Base-by-base conservation (phyloP, 306 rosid species). In the Begonia masoniana region DNA sequence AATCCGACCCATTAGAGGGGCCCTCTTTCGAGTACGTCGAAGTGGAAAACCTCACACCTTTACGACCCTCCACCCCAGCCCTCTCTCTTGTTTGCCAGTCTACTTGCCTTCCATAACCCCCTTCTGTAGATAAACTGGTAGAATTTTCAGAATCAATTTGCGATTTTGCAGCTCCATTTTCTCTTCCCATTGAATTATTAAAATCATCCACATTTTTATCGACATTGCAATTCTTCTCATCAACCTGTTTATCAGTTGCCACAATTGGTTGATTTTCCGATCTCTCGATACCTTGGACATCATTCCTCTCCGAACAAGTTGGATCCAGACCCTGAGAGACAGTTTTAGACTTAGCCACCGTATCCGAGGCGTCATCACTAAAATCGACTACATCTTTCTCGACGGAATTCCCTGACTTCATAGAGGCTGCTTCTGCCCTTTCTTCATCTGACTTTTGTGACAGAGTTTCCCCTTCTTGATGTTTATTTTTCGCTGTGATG, bases 391-490 rank as follows among this genome's bases (percentile, higher is more conserved):
- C 50, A 46, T 74, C 78, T 63, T 68, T 84, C 47, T 79, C 77
- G 16, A 67, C 67, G 15, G 80, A 75, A 72, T 53, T 67, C 36
- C 49, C 82, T 58, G 79, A 66, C 58, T 72, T 62, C 16, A 59
- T 75, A 55, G 68, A 59, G 72, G 60, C 78, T 50, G 66, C 79
- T 47, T 56, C 74, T 55, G 57, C 67, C 67, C 62, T 66, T 51
- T 76, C 88, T 66, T 86, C 94, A 26, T 83, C 99, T 8, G 81
- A 76, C 41, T 72, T 70, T 68, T 74, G 83, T 43, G 82, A 81
- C 61, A 73, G 56, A 68, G 64, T 53, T 41, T 79, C 88, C 58
- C 71, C 85, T 12, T 69, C 93, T 58, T 56, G 67, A 68, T 74
- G 76, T 61, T 75, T 70, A 54, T 52, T 66, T 68, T 81, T 86